phyloP scores from a whole-genome alignment of 805 yeast species.

The Cyberlindnera saturnus region DNA sequence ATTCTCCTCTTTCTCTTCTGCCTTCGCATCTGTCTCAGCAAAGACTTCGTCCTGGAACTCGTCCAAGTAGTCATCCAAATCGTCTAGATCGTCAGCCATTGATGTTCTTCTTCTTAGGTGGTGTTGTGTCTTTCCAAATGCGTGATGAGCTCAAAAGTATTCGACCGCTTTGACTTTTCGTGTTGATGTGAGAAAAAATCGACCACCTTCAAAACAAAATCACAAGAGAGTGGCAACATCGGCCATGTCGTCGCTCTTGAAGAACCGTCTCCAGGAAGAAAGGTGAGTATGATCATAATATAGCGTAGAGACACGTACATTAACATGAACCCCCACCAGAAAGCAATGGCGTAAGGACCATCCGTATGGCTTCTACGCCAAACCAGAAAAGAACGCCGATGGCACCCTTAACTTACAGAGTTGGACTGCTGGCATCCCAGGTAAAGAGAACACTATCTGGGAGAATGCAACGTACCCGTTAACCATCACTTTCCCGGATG shows the following conservation, averaged over 20 bases:
- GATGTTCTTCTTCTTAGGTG: background rate
- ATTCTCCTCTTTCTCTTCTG: slow-evolving; percentile 39
- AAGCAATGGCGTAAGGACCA: slow-evolving; percentile 98
- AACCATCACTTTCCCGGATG: slow-evolving; percentile 76
- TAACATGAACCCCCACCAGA: slow-evolving; percentile 31
- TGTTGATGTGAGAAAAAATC: background rate
- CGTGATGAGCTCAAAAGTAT: background rate
- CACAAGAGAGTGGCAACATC: background rate
- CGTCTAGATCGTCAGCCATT: slow-evolving; percentile 51
- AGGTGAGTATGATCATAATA: slow-evolving; percentile 33
- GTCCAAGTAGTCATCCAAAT: slow-evolving; percentile 78
- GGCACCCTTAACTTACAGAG: slow-evolving; percentile 78
- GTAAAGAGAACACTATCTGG: slow-evolving; percentile 83
- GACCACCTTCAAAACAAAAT: background rate
- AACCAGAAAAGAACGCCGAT: slow-evolving; percentile 72
- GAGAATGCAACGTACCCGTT: slow-evolving; percentile 85
- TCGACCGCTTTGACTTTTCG: too few species aligned
- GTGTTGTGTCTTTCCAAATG: background rate
- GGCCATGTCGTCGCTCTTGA: slow-evolving; percentile 17
- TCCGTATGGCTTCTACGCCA: slow-evolving; percentile 95
- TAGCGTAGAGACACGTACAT: slow-evolving; percentile 1
- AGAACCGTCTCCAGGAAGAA: slow-evolving; percentile 81
- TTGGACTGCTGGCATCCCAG: slow-evolving; percentile 97
- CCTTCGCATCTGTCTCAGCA: slow-evolving; percentile 42
- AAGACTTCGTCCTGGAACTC: slow-evolving; percentile 74